phyloP scores from a whole-genome alignment of 176 grass and related monocot species.

The Oryza longistaminata region DNA sequence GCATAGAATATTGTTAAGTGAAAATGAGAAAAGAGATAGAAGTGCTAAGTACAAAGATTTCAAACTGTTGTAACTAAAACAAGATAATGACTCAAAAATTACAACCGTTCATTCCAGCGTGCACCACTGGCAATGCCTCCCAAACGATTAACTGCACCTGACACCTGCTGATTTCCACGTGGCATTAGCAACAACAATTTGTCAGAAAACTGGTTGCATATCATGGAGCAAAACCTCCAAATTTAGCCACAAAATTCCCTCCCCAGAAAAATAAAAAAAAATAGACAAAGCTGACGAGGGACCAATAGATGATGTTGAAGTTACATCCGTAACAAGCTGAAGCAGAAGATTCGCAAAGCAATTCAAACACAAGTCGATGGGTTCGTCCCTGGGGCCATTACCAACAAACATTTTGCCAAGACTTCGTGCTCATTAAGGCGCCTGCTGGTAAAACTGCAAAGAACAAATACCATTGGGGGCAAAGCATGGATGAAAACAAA shows the following conservation, averaged over 20 bases:
- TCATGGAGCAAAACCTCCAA: conserved; percentile 8
- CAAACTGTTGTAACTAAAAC: too few relatives aligned
- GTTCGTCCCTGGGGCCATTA: too few relatives aligned
- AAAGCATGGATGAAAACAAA: too few relatives aligned
- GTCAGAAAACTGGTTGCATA: background rate
- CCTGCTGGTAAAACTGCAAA: too few relatives aligned
- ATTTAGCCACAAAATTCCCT: background rate
- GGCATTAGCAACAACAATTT: background rate
- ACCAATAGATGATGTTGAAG: background rate
- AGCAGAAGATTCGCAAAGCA: background rate
- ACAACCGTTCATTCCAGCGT: background rate
- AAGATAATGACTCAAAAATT: background rate
- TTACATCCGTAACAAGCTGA: background rate
- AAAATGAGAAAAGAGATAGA: background rate
- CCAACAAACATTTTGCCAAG: too few relatives aligned
- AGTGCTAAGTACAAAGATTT: too few relatives aligned
- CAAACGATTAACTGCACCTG: too few relatives aligned
- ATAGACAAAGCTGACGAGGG: background rate
- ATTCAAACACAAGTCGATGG: too few relatives aligned
- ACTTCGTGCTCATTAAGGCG: too few relatives aligned
- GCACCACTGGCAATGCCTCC: background rate
- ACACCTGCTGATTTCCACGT: background rate
- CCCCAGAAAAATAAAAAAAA: background rate
- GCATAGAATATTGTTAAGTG: background rate
- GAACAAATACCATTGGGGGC: too few relatives aligned